These are phyloP conservation scores for Oemleria cerasiformis DNA, from an alignment of 306 rosid genomes.

Conservation along the genomic window DNA sequence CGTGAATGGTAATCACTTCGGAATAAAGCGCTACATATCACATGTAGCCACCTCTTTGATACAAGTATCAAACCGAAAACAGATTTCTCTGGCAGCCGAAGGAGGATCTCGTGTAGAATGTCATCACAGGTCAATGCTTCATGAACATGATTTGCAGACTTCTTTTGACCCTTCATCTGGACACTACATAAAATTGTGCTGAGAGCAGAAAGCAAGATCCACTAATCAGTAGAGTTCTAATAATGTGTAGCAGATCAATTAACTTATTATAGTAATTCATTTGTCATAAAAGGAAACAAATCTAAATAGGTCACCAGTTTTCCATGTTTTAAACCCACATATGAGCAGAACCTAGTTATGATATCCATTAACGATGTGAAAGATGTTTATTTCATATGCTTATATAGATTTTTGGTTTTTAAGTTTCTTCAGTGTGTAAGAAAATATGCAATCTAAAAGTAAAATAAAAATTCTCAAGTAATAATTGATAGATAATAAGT, in stretches of 20 bases:
- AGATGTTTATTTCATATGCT: background rate
- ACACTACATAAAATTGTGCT: conserved; percentile 31
- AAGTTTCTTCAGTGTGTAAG: background rate
- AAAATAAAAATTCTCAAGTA: background rate
- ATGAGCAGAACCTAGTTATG: background rate
- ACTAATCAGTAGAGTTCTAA: conserved; percentile 17
- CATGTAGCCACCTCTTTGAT: conserved; percentile 65
- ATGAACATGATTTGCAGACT: conserved; percentile 29
- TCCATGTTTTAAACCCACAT: background rate
- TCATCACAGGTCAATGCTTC: conserved; percentile 61
- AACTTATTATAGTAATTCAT: conserved; percentile 6
- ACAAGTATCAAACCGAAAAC: conserved; percentile 40
- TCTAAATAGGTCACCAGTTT: background rate
- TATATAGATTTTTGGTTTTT: background rate
- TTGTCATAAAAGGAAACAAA: conserved; percentile 9
- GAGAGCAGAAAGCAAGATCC: conserved; percentile 24
- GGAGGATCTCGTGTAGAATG: conserved; percentile 59
- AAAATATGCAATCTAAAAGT: background rate
- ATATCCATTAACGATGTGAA: background rate
- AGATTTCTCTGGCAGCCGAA: conserved; percentile 57
- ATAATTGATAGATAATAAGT: background rate
- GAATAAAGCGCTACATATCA: conserved; percentile 54
- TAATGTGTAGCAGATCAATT: conserved; percentile 3
- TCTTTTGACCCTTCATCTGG: conserved; percentile 32
- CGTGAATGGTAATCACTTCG: conserved; percentile 34